phyloP scores from a whole-genome alignment of 805 yeast species.

The Kuraishia floccosa region DNA sequence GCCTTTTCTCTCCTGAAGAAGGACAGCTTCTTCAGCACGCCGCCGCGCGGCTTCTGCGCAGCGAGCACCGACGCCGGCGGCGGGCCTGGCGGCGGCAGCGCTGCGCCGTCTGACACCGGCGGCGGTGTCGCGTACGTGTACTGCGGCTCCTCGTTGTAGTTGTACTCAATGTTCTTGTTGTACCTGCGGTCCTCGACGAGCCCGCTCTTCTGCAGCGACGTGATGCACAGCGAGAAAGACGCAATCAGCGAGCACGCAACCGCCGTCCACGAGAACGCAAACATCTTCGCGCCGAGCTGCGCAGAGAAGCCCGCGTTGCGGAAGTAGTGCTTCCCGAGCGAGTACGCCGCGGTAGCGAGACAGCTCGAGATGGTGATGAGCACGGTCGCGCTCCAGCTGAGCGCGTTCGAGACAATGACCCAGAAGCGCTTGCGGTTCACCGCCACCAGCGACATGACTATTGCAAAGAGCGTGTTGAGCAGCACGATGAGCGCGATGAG shows the following conservation, averaged over 20 bases:
- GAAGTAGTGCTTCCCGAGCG: slow-evolving; percentile 39
- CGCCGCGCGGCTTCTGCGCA: no score
- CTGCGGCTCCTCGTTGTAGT: background rate
- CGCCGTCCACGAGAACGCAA: slow-evolving; percentile 58
- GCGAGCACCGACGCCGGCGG: background rate
- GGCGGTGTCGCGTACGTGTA: background rate
- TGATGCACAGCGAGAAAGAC: background rate
- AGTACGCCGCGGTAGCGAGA: slow-evolving; percentile 43
- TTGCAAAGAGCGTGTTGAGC: slow-evolving; percentile 37
- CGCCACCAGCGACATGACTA: slow-evolving; percentile 9
- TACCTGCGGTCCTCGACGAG: background rate
- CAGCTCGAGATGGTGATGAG: slow-evolving; percentile 26
- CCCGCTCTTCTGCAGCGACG: no score
- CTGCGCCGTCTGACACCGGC: background rate
- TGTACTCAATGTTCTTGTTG: background rate
- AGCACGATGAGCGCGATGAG: slow-evolving; percentile 48
- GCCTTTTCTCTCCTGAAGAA: no score
- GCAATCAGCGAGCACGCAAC: slow-evolving; percentile 13
- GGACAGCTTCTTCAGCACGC: no score
- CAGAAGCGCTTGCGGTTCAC: background rate
- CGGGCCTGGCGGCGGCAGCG: background rate
- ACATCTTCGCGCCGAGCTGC: slow-evolving; percentile 31
- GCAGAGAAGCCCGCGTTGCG: slow-evolving; percentile 28
- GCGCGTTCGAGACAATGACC: slow-evolving; percentile 25
- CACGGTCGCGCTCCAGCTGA: slow-evolving; percentile 4